phyloP scores from a whole-genome alignment of 2,329 filamentous ascomycete genomes.

The Diaporthe citrichinensis region DNA sequence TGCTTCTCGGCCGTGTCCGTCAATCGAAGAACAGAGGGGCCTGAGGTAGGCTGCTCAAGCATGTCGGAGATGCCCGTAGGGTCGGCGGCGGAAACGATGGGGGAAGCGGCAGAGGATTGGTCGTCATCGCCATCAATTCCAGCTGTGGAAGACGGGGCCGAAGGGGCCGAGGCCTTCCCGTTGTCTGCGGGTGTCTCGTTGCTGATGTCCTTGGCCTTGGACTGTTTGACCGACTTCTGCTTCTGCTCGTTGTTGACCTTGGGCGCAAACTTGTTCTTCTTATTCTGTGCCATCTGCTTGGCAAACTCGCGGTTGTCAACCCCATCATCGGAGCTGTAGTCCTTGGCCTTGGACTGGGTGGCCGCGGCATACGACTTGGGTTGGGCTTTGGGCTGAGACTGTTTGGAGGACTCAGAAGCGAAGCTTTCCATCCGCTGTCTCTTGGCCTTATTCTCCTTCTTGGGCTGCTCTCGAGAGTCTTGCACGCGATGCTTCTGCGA shows the following conservation, averaged over 20 bases:
- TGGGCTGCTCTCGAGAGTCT: slow-evolving; percentile 51
- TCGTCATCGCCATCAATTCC: slow-evolving; percentile 87
- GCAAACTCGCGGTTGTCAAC: slow-evolving; percentile 83
- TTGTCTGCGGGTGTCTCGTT: slow-evolving; percentile 55
- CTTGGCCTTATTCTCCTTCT: slow-evolving; percentile 56
- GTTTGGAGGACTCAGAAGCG: slow-evolving; percentile 47
- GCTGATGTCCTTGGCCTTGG: slow-evolving; percentile 68
- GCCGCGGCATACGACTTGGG: slow-evolving; percentile 48
- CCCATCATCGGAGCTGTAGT: slow-evolving; percentile 69
- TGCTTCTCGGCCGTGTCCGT: slow-evolving; percentile 70
- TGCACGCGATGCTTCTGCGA: slow-evolving; percentile 47
- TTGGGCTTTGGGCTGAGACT: slow-evolving; percentile 55
- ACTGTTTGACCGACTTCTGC: slow-evolving; percentile 79
- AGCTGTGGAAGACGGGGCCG: slow-evolving; percentile 78
- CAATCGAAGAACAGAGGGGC: slow-evolving; percentile 83
- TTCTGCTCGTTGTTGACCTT: slow-evolving; percentile 73
- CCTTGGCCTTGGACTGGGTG: slow-evolving; percentile 50
- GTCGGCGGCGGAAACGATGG: slow-evolving; percentile 69
- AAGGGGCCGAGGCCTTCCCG: slow-evolving; percentile 68
- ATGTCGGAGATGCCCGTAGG: slow-evolving; percentile 88
- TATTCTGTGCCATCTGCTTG: slow-evolving; percentile 77
- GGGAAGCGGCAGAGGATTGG: slow-evolving; percentile 78
- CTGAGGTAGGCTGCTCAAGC: slow-evolving; percentile 80
- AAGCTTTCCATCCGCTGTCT: slow-evolving; percentile 60
- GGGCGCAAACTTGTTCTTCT: slow-evolving; percentile 72